Evolutionary conservation across 2,329 filamentous ascomycete species (phyloP).

Genomic region (Ophiostoma sp.): DNA sequence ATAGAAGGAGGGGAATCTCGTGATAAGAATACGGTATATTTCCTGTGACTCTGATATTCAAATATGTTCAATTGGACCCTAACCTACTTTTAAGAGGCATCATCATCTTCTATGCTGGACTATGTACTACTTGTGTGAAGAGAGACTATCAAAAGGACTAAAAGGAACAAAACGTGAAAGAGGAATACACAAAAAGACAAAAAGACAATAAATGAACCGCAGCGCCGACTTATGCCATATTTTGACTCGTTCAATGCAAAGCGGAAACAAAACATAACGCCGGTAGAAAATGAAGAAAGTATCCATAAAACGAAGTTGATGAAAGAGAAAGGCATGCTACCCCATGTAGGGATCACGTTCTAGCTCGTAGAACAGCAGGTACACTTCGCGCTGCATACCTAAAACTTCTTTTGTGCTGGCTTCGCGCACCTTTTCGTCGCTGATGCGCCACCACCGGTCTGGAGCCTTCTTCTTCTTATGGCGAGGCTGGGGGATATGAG

Average conservation of each 20-base stretch:
- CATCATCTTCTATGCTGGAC: not conserved
- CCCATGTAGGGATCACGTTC: conserved; percentile 45
- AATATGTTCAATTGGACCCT: not conserved
- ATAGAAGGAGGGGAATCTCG: not conserved
- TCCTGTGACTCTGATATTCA: not conserved
- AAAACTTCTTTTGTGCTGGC: conserved; percentile 89
- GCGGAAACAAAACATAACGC: not conserved
- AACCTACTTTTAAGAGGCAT: not conserved
- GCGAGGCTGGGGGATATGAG: conserved; percentile 24
- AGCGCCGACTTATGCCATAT: conserved; percentile 16
- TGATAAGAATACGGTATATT: not conserved
- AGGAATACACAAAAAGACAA: not conserved
- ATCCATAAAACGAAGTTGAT: not conserved
- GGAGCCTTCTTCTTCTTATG: conserved; percentile 50
- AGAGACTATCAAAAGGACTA: not conserved
- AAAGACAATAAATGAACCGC: not conserved
- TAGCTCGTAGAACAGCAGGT: conserved; percentile 93
- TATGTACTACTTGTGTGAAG: not conserved
- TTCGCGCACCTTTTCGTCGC: conserved; percentile 94
- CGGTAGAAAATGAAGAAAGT: not conserved
- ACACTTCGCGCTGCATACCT: conserved; percentile 93
- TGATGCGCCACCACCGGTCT: conserved; percentile 96
- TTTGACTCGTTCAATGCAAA: conserved; percentile 14
- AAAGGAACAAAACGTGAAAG: not conserved
- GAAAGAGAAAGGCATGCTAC: not conserved